Evolutionary conservation across 139 green algal species (phyloP), one percentile per base, ranked within the genome.

Genomic region (Eudorina sp.): DNA sequence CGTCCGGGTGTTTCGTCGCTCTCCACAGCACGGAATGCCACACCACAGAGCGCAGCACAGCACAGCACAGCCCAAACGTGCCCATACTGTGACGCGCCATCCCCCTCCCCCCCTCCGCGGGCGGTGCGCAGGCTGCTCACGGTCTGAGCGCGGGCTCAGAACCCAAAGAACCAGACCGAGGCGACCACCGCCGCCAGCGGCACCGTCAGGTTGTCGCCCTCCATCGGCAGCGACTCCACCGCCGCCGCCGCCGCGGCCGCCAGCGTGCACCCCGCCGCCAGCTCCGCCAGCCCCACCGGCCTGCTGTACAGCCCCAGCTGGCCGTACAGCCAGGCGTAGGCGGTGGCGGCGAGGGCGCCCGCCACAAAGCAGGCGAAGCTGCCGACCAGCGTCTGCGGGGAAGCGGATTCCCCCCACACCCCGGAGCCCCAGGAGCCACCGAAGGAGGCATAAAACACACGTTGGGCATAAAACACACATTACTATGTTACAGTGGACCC

Each of bases 151-250:
- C n/a, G n/a, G n/a, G n/a, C n/a, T n/a, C n/a, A 87, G 46, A 87
- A 87, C 11, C 64, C 62, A 19, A 78, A 78, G 21, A 38, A 78
- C 81, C 45, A 68, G 14, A 87, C 64, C 14, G n/a, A 13, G 18
- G 81, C 68, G 19, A 53, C 60, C 31, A 46, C 81, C 13, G 46
- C 45, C 31, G 81, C 62, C 64, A 87, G 64, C 60, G 81, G 60
- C n/a, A 87, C 81, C 64, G 23, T 64, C 19, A 87, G 31, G 43
- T 87, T 87, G 43, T 87, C 81, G 0, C 21, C 81, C 41, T 68
- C 62, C n/a, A 87, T 62, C n/a, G 81, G 81, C 43, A 87, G 64
- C 21, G 81, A 87, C 81, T 87, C 81, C 81, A 48, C 81, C 64
- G 40, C 38, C 64, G 64, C 31, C 31, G 40, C 81, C 81, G 19